Evolutionary conservation across 495 filamentous ascomycete genomes (phyloP), one percentile per base, ranked within the genome.

Genomic region (Rhypophila decipiens): DNA sequence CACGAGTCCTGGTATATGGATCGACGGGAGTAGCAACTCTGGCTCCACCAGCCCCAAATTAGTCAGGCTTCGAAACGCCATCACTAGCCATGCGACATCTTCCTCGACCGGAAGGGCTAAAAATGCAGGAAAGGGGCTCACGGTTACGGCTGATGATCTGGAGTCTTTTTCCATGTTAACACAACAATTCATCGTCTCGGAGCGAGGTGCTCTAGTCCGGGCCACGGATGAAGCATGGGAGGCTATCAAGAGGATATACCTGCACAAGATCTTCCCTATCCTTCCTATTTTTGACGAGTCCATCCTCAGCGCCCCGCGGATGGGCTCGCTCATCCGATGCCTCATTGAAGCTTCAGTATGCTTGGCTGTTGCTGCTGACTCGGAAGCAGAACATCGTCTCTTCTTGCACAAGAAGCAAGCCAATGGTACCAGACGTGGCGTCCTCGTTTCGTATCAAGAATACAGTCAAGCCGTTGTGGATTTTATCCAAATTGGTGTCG

Each of bases 341-440:
- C 47, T 46, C 44, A 58, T 45, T 55, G 66, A 49, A 40, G 77
- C 27, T 38, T 69, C 53, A 1, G 71, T 82, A 4, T 78, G 60
- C 57, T 70, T 69, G 40, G 79, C 64, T 27, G 79, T 68, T 10
- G 69, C 68, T 39, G 73, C 70, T 37, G 75, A 67, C 56, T 57
- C 75, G 21, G 49, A 54, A 10, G 42, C 44, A 11, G n/a, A 15
- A 31, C 24, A 23, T 23, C 24, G 51, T 24, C 21, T 58, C 29
- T 69, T 56, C 58, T 71, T 57, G 53, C 53, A 24, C 31, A 52
- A 47, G 13, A 41, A 53, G 50, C 13, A 46, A 58, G n/a, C 54
- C 13, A 4, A 47, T 11, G 9, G 5, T 2, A 34, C 9, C 39
- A 64, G 15, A 46, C 48, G 2, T 36, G 50, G 37, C 3, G 39